A percentile compares a stretch with the other conserved stretches of the same genome.
phyloP scores from a whole-genome alignment of 768 basidiomycete species.

The Tricholoma hemisulphureum region DNA sequence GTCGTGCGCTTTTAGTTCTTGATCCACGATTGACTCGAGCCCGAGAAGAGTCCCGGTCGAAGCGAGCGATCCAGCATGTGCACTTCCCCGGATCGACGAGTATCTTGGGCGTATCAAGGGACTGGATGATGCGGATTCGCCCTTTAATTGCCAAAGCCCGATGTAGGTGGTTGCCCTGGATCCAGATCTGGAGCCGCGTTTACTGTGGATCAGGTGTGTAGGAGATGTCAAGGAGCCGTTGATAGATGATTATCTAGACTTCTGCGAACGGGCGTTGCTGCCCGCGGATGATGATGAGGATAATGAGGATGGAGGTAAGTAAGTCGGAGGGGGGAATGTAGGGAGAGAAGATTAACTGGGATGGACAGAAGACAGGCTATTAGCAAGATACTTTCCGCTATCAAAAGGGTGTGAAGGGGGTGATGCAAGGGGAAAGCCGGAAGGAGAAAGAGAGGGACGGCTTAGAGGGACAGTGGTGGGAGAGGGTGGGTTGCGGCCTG shows the following conservation, averaged over 20 bases:
- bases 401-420: neutral
- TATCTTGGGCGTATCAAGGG: slow-evolving; percentile 44
- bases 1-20: neutral
- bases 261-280: slow-evolving; percentile 56
- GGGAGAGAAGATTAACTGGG: slow-evolving; percentile 13
- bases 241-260: slow-evolving; percentile 64
- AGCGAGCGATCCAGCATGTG: slow-evolving; percentile 56
- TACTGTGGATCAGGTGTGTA: slow-evolving; percentile 42
- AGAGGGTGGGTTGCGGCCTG: slow-evolving; percentile 41
- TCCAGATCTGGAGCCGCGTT: neutral
- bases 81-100: slow-evolving; percentile 50
- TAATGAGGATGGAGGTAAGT: slow-evolving; percentile 21
- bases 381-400: slow-evolving; percentile 45
- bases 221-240: slow-evolving; percentile 49
- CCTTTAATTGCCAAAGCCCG: slow-evolving; percentile 43
- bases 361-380: slow-evolving; percentile 18
- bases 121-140: slow-evolving; percentile 34
- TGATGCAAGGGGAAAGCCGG: neutral
- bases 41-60: slow-evolving; percentile 42
- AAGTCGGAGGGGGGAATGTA: slow-evolving; percentile 5
- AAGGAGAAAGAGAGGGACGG: neutral
- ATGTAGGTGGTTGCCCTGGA: slow-evolving; percentile 43
- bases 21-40: neutral
- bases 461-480: slow-evolving; percentile 8
- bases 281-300: slow-evolving; percentile 24